Base-by-base conservation (phyloP, 805 yeast genomes). In the Scheffersomyces amazonensis region DNA sequence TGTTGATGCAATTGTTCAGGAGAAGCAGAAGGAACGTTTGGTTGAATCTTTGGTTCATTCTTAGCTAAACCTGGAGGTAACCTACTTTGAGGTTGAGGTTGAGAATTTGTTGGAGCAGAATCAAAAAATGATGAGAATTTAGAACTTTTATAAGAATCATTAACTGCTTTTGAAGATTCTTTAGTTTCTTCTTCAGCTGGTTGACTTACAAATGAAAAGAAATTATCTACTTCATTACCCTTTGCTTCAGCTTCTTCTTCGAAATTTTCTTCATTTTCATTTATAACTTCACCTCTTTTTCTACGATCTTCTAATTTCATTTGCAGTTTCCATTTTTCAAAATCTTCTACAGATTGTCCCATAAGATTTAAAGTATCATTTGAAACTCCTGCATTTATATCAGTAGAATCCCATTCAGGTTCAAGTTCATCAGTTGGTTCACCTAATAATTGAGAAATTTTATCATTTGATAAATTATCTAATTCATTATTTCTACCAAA, bases 311-410 rank as follows among this genome's bases (percentile, higher is more conserved):
- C 76, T 34, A 67, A 56, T 43, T 67, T 68, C 81, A 76, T 73
- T 43, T 64, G 66, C 34, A 70, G 56, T 53, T 76, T 76, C 83
- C 83, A 78, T 43, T 64, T 68, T 50, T 78, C 84, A 48, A 78
- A 78, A 44, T 78, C 83, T 37, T 73, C 73, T 3, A 75, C 74
- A 0, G 81, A 71, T 37, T 68, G 73, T 16, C 82, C 82, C 60
- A 57, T 71, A 7, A 24, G n/a, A 11, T 22, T 28, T 5, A 28
- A 9, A 10, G 25, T 8, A 34, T 59, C 36, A 37, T 41, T 33
- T n/a, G 44, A 50, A 34, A 46, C 53, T 27, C 61, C 47, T 15
- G 37, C 44, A 30, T 42, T 46, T 13, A 58, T 32, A 12, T 58
- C 64, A 3, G 58, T 55, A 10, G 60, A 45, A 35, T 62, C 69